Base-by-base conservation (phyloP, 2,329 filamentous ascomycete genomes). In the Trichoderma oligosporum region DNA sequence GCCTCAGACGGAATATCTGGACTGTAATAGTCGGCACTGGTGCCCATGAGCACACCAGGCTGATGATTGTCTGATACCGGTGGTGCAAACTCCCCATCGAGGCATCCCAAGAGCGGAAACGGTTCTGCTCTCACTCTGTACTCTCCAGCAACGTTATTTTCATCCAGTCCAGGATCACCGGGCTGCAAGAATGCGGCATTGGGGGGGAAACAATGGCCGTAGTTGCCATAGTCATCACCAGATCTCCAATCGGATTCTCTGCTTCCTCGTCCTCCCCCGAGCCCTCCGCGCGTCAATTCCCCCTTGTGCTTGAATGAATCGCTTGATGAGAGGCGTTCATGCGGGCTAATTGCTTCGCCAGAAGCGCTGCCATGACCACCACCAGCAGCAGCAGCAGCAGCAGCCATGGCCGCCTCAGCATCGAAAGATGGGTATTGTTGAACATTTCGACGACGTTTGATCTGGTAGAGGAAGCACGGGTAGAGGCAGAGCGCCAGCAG, bases 11-110 rank as follows among this genome's bases (percentile, higher is more conserved):
- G 73, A 42, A 76, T 70, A 2, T 70, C 70, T 11, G 71, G 68
- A 47, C 72, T 73, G 61, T 76, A 76, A 59, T 76, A 76, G 57
- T 75, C 73, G 41, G 72, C 72, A 52, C 67, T 76, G 36, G 67
- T 70, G 35, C 70, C 72, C 55, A 63, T 67, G 41, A 72, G 70
- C 36, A 70, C 67, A 39, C 66, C 67, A 27, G 68, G 64, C 49
- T 58, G 47, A 20, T 33, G 18, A 18, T 69, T 66, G 27, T 68
- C 65, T n/a, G 53, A n/a, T 11, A 57, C 24, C 12, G 29, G 58
- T 6, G 58, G 58, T 20, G 58, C 58, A 36, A 60, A 60, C 33
- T 60, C 58, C n/a, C 58, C 58, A 46, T 60, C 58, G 4, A 53
- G 39, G 47, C 54, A 57, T 24, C 54, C 53, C 41, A 60, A 42